phyloP scores from a whole-genome alignment of 169 alveolate genomes.

The Cryptosporidium bovis region DNA sequence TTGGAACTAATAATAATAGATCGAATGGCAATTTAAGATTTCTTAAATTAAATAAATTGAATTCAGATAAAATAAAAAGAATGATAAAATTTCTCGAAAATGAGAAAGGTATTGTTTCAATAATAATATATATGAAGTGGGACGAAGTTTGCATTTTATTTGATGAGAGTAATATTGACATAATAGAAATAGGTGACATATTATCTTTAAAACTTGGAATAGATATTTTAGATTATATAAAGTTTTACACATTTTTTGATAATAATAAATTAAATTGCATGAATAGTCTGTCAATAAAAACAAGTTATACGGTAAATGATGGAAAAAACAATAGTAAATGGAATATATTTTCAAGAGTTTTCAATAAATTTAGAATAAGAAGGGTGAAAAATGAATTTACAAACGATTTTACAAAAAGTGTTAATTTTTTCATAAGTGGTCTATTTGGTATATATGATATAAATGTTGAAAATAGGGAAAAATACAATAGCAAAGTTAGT shows the following conservation, averaged over 20 bases:
- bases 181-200: conserved; percentile 16
- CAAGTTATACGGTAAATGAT: conserved; percentile 4
- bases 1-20: neutral
- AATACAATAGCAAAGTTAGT: neutral
- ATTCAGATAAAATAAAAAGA: conserved; percentile 14
- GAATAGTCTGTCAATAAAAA: conserved; percentile 10
- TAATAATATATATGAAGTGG: conserved; percentile 48
- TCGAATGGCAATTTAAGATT: neutral
- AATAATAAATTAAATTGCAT: conserved; percentile 41
- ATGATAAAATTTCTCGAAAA: conserved; percentile 26
- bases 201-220: conserved; percentile 4
- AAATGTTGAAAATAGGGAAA: conserved; percentile 10
- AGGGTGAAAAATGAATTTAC: conserved; percentile 5
- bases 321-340: conserved; percentile 3
- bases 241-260: conserved; percentile 40
- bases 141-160: conserved; percentile 42
- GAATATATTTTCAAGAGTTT: neutral
- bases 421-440: conserved; percentile 26
- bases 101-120: conserved; percentile 25
- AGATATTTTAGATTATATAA: conserved; percentile 24
- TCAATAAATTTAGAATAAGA: conserved; percentile 8
- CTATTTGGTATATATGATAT: conserved; percentile 56
- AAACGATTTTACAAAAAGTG: conserved; percentile 25
- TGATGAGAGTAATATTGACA: conserved; percentile 35
- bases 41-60: conserved; percentile 12